These are phyloP conservation scores for Amanita subjunquillea DNA, from an alignment of 768 basidiomycete genomes.

Conservation along the genomic window DNA sequence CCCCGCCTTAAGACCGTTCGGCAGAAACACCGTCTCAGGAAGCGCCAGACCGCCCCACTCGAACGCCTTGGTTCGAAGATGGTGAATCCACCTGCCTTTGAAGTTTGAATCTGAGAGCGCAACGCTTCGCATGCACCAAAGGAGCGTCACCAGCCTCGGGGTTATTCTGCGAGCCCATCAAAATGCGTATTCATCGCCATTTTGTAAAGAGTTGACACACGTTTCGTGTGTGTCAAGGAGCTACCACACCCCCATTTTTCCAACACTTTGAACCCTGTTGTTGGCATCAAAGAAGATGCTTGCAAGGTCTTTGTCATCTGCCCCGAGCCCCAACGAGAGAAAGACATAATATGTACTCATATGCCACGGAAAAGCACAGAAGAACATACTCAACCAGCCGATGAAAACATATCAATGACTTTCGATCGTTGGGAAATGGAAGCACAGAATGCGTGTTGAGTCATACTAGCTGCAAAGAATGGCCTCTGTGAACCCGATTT, in stretches of 20 bases:
- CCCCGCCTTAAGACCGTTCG: conserved; percentile 54
- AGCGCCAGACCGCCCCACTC: conserved; percentile 81
- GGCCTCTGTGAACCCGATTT: conserved; percentile 46
- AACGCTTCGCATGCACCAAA: conserved; percentile 43
- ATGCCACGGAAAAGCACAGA: background rate
- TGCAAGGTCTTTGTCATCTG: conserved; percentile 64
- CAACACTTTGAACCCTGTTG: conserved; percentile 47
- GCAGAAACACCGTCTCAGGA: conserved; percentile 76
- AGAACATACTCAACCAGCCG: background rate
- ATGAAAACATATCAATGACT: background rate
- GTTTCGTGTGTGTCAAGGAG: conserved; percentile 56
- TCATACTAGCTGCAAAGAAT: conserved; percentile 41
- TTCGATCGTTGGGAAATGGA: background rate
- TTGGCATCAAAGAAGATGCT: conserved; percentile 52
- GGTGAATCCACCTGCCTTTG: conserved; percentile 45
- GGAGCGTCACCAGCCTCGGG: conserved; percentile 83
- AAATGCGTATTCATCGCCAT: conserved; percentile 73
- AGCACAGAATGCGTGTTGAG: conserved; percentile 35
- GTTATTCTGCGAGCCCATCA: conserved; percentile 51
- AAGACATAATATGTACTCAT: background rate
- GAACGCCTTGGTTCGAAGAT: conserved; percentile 57
- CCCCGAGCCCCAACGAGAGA: background rate
- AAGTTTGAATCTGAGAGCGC: conserved; percentile 54
- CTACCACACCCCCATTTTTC: conserved; percentile 69
- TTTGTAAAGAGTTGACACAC: conserved; percentile 69